A percentile compares a stretch with the other conserved stretches of the same genome.
Conservation (phyloP, 495 filamentous ascomycete species). For the Apodospora peruviana region DNA sequence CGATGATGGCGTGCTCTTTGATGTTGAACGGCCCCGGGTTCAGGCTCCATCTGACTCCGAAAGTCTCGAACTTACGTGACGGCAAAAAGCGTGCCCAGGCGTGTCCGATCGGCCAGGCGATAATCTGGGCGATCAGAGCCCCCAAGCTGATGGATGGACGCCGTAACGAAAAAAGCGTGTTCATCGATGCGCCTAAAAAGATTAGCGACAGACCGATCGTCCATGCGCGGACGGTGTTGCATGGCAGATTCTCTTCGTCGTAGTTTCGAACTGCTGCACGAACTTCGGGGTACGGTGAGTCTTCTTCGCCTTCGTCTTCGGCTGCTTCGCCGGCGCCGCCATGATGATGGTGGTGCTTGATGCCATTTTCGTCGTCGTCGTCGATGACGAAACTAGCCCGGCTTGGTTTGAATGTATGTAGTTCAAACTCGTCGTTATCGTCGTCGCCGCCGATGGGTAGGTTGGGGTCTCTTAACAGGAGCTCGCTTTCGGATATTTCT, state of each 20-base stretch:
- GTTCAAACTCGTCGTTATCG: slow-evolving; percentile 25
- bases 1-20: slow-evolving; percentile 74
- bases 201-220: slow-evolving; percentile 60
- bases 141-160: slow-evolving; percentile 61
- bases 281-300: slow-evolving; percentile 71
- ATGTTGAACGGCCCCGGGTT: slow-evolving; percentile 76
- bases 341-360: slow-evolving; percentile 14
- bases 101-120: slow-evolving; percentile 66
- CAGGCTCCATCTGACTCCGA: slow-evolving; percentile 51
- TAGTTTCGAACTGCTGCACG: slow-evolving; percentile 55
- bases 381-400: slow-evolving; percentile 23
- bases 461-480: too few species aligned
- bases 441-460: not conserved
- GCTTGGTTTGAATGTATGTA: slow-evolving; percentile 21
- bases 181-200: slow-evolving; percentile 60
- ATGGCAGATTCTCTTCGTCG: slow-evolving; percentile 61
- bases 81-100: slow-evolving; percentile 47
- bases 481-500: too few species aligned
- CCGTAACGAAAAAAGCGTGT: slow-evolving; percentile 66
- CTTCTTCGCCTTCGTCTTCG: slow-evolving; percentile 17
- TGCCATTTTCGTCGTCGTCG: slow-evolving; percentile 31
- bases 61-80: slow-evolving; percentile 43
- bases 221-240: slow-evolving; percentile 72
- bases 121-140: slow-evolving; percentile 62
- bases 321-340: slow-evolving; percentile 14